phyloP scores from a whole-genome alignment of 768 basidiomycete genomes.

The Tricholomella constricta region DNA sequence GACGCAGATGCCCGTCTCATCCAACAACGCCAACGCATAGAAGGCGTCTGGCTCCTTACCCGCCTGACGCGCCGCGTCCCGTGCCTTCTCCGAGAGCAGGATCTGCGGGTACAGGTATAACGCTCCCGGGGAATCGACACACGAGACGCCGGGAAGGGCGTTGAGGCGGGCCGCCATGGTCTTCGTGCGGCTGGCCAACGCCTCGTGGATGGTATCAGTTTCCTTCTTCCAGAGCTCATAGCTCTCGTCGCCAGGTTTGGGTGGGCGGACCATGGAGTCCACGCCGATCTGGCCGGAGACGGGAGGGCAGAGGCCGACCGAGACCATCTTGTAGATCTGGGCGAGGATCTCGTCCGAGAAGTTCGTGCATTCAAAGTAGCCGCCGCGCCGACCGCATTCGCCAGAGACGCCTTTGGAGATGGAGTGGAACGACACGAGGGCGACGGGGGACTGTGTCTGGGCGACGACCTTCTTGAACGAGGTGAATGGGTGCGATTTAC shows the following conservation, averaged over 20 bases:
- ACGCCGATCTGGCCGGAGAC: conserved; percentile 92
- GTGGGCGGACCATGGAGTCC: conserved; percentile 92
- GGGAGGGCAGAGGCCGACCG: conserved; percentile 87
- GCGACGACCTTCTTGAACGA: conserved; percentile 91
- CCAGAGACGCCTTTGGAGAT: conserved; percentile 96
- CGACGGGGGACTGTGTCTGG: conserved; percentile 65
- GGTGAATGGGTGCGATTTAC: conserved; percentile 70
- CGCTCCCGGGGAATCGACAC: conserved; percentile 88
- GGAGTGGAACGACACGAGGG: conserved; percentile 95
- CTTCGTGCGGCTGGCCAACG: conserved; percentile 67
- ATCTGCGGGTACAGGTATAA: conserved; percentile 93
- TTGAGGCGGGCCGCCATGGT: conserved; percentile 83
- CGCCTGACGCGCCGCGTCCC: conserved; percentile 66
- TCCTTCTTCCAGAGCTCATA: conserved; percentile 84
- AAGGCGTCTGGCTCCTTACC: conserved; percentile 88
- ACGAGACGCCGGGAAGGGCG: conserved; percentile 82
- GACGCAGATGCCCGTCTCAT: conserved; percentile 90
- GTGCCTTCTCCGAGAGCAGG: conserved; percentile 68
- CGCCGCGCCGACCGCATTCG: conserved; percentile 96
- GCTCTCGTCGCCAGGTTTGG: conserved; percentile 70
- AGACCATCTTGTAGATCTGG: conserved; percentile 95
- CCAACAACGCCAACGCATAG: conserved; percentile 83
- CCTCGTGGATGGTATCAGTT: conserved; percentile 76
- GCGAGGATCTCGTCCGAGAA: conserved; percentile 75
- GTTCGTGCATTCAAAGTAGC: conserved; percentile 94